Percentiles rank a stretch among this genome's conserved stretches.
Conservation (phyloP, 139 green algal species). For the Coccomyxa sp. region DNA sequence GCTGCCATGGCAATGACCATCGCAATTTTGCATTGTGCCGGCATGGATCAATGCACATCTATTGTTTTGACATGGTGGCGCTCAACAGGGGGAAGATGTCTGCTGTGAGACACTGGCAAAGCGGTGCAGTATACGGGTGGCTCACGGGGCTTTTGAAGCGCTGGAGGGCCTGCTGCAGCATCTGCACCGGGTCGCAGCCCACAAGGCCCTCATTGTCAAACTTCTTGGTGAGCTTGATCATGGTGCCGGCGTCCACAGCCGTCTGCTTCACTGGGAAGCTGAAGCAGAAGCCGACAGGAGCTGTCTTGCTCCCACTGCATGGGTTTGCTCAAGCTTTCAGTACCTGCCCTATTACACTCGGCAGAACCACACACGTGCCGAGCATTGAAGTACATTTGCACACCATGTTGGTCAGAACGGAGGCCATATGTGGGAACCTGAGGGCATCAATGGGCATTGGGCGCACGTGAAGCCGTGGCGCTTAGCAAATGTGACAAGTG, state of each 20-base stretch:
- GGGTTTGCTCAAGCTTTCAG: neutral
- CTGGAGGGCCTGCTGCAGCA: slow-evolving; percentile 30
- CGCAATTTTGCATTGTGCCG: too few relatives aligned
- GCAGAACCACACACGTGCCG: neutral
- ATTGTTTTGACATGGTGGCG: too few relatives aligned
- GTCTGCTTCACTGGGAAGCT: slow-evolving; percentile 82
- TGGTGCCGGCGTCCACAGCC: slow-evolving; percentile 57
- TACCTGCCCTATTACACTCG: neutral
- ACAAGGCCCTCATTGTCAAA: slow-evolving; percentile 37
- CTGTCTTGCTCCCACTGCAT: too few relatives aligned
- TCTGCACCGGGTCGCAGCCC: slow-evolving; percentile 45
- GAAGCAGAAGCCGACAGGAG: slow-evolving; percentile 88
- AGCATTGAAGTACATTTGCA: neutral
- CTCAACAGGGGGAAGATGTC: too few relatives aligned
- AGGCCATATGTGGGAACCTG: neutral
- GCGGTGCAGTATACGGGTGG: too few relatives aligned
- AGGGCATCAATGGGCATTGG: neutral
- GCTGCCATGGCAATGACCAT: too few relatives aligned
- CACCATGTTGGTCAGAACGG: neutral
- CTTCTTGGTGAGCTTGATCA: slow-evolving; percentile 85
- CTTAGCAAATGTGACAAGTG: neutral
- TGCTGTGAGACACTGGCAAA: too few relatives aligned
- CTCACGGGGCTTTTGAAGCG: neutral
- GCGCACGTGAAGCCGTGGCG: neutral
- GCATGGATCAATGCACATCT: too few relatives aligned